A percentile compares a stretch with the other conserved stretches of the same genome.
Evolutionary conservation across 768 basidiomycete genomes (phyloP).

Genomic region (Lactarius evosmus): DNA sequence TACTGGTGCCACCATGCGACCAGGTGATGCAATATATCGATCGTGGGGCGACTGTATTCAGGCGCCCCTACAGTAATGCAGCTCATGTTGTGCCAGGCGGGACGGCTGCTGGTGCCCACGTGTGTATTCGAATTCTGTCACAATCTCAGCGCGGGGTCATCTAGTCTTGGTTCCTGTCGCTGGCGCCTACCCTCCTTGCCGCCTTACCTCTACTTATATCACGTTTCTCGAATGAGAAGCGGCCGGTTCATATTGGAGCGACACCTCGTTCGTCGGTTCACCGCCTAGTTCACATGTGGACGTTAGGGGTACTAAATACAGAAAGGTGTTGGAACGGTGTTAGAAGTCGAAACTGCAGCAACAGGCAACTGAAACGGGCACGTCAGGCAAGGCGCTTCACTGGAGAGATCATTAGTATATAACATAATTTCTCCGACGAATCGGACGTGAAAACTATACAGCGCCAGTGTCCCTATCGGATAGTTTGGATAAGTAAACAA

Average conservation of each 20-base stretch:
- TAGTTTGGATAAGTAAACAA: slow-evolving; percentile 10
- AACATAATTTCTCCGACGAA: background rate
- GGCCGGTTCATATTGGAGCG: background rate
- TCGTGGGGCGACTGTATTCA: background rate
- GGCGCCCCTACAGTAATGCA: background rate
- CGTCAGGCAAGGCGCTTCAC: background rate
- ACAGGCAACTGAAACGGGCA: background rate
- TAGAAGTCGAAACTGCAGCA: background rate
- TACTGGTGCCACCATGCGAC: background rate
- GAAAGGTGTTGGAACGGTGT: background rate
- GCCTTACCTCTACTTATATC: background rate
- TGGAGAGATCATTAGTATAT: background rate
- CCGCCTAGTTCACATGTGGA: background rate
- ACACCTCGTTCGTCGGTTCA: no score
- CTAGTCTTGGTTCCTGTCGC: background rate
- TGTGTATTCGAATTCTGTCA: no score
- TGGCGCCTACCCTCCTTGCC: no score
- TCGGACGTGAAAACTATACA: background rate
- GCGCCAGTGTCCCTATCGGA: background rate
- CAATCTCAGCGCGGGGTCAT: no score
- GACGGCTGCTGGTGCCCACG: no score
- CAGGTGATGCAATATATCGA: background rate
- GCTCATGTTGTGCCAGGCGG: no score
- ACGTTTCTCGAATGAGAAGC: background rate
- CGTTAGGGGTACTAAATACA: background rate